phyloP scores from a whole-genome alignment of 768 basidiomycete species.

The Hericium erinaceus region DNA sequence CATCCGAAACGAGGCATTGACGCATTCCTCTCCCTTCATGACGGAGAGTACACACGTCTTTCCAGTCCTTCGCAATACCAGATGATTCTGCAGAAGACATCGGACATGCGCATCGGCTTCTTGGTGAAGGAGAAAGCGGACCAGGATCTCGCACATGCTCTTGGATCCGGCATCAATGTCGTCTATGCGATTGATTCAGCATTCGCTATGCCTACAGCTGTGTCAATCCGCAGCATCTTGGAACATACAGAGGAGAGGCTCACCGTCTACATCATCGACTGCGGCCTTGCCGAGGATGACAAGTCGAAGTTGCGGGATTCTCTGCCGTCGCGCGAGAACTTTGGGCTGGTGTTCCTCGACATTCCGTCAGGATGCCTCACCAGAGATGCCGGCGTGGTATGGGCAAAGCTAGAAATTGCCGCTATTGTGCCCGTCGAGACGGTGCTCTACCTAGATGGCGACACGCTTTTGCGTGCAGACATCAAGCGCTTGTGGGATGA shows the following conservation, averaged over 20 bases:
- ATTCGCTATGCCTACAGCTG: conserved; percentile 41
- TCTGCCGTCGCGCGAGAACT: conserved; percentile 18
- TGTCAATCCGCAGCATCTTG: conserved; percentile 34
- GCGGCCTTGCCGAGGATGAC: conserved; percentile 30
- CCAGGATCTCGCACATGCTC: conserved; percentile 11
- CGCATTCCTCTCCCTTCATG: conserved; percentile 42
- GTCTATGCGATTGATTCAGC: conserved; percentile 32
- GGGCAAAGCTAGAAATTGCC: conserved; percentile 43
- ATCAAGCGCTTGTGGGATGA: conserved; percentile 35
- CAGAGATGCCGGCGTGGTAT: conserved; percentile 23
- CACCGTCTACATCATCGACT: conserved; percentile 42
- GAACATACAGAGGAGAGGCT: conserved; percentile 28
- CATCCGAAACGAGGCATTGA: conserved; percentile 52
- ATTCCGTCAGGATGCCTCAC: conserved; percentile 19
- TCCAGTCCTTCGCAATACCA: conserved; percentile 35
- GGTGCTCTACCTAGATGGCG: conserved; percentile 44
- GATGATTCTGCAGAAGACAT: conserved; percentile 41
- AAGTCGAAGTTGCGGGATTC: conserved; percentile 24
- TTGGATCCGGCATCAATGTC: conserved; percentile 41
- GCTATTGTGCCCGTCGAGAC: conserved; percentile 38
- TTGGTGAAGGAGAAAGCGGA: conserved; percentile 19
- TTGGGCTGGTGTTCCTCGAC: conserved; percentile 35
- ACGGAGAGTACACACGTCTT: conserved; percentile 36
- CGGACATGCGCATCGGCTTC: conserved; percentile 47
- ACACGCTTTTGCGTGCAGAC: conserved; percentile 35